phyloP scores from a whole-genome alignment of 805 yeast genomes.

The Cyberlindnera nakhonratchasimensis region DNA sequence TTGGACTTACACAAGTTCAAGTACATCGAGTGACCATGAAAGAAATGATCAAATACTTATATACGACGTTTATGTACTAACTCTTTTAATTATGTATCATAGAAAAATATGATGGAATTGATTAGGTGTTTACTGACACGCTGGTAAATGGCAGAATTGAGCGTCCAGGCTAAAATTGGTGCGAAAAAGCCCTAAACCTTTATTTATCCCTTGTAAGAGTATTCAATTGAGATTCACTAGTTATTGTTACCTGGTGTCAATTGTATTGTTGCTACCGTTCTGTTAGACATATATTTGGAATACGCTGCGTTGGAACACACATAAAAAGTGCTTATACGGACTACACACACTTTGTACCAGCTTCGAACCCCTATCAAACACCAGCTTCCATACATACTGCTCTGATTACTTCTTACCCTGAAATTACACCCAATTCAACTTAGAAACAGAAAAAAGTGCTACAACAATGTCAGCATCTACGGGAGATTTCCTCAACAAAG shows the following conservation, averaged over 20 bases:
- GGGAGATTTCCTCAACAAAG: slow-evolving; percentile 83
- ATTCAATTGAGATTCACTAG: no score
- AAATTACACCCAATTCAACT: not conserved
- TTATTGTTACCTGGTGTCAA: no score
- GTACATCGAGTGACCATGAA: slow-evolving; percentile 11
- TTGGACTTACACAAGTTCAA: slow-evolving; percentile 22
- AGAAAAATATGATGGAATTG: not conserved
- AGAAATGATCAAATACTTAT: not conserved
- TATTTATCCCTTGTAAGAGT: no score
- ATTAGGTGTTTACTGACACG: not conserved
- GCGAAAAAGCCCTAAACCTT: not conserved
- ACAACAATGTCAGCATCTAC: slow-evolving; percentile 34
- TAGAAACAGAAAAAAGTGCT: not conserved
- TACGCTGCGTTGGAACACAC: no score
- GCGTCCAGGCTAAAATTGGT: not conserved
- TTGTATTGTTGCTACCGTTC: no score
- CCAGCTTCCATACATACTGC: no score
- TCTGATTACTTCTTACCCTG: no score
- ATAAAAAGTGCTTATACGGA: no score
- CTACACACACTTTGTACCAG: no score
- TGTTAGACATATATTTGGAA: no score
- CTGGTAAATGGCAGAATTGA: not conserved
- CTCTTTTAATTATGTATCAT: not conserved
- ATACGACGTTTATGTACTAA: not conserved
- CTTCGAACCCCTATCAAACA: no score